Percentiles rank a stretch among this genome's conserved stretches.
Conservation (phyloP, 129 eudicot genomes). For the Solidago caesia region DNA sequence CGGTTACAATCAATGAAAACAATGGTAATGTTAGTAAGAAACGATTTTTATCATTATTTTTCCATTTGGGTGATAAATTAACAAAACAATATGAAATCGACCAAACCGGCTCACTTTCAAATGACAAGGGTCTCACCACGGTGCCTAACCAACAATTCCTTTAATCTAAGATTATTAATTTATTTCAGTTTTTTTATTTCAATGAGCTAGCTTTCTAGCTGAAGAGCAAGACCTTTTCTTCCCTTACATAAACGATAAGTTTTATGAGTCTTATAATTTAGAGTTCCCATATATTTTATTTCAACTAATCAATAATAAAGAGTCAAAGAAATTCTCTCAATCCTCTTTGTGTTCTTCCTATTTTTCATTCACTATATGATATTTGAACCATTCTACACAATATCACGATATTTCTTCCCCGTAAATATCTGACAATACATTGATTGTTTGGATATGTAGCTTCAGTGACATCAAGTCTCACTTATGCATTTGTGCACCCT, state of each 20-base stretch:
- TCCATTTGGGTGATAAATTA: neutral
- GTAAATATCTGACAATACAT: too few species aligned
- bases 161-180: too few species aligned
- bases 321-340: neutral
- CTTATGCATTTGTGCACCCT: neutral
- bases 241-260: neutral
- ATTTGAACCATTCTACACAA: neutral
- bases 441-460: neutral
- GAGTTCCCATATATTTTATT: neutral
- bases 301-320: neutral
- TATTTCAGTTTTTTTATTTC: neutral
- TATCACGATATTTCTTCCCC: neutral
- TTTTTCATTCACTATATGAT: neutral
- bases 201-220: neutral
- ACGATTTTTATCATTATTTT: neutral
- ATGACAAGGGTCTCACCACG: too few species aligned
- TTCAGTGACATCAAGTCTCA: neutral
- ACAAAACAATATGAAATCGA: too few species aligned
- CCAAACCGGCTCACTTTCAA: too few species aligned
- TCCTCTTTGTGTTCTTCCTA: neutral
- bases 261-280: neutral
- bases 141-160: too few species aligned
- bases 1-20: neutral
- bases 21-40: neutral
- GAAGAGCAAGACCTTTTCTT: neutral